Conservation (phyloP, 352 stramenopile species). For the Pythium scleroteichum region DNA sequence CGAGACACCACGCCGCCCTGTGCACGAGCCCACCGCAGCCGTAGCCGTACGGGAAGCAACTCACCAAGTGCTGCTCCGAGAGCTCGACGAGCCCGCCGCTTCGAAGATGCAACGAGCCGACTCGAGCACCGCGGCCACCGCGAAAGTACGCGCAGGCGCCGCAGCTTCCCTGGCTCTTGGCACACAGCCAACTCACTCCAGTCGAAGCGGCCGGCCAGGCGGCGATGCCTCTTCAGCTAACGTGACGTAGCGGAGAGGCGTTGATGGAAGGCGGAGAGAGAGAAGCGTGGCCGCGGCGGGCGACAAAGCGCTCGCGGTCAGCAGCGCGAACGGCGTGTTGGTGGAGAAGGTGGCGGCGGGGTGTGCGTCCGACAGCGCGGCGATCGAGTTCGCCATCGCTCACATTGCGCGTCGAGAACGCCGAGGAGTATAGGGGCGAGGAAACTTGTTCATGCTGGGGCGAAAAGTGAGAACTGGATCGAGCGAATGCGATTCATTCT, state of each 20-base stretch:
- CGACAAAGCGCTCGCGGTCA: conserved; percentile 13
- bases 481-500: too few species aligned
- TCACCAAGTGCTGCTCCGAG: conserved; percentile 10
- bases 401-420: too few species aligned
- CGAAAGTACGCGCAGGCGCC: conserved; percentile 22
- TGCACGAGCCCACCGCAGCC: conserved; percentile 7
- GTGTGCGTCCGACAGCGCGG: not conserved
- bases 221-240: not conserved
- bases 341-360: conserved; percentile 18
- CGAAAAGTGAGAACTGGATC: too few species aligned
- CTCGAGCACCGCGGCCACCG: conserved; percentile 13
- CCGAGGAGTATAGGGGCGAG: too few species aligned
- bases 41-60: conserved; percentile 5
- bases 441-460: too few species aligned
- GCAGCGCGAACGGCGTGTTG: conserved; percentile 20
- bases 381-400: not conserved
- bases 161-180: conserved; percentile 24
- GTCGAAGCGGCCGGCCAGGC: conserved; percentile 13
- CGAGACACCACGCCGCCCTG: not conserved
- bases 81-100: conserved; percentile 8
- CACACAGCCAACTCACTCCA: conserved; percentile 21
- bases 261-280: not conserved
- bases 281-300: not conserved
- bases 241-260: not conserved
- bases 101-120: conserved; percentile 24